Evolutionary conservation across 768 basidiomycete species (phyloP).

Genomic region (Auricularia sp.): DNA sequence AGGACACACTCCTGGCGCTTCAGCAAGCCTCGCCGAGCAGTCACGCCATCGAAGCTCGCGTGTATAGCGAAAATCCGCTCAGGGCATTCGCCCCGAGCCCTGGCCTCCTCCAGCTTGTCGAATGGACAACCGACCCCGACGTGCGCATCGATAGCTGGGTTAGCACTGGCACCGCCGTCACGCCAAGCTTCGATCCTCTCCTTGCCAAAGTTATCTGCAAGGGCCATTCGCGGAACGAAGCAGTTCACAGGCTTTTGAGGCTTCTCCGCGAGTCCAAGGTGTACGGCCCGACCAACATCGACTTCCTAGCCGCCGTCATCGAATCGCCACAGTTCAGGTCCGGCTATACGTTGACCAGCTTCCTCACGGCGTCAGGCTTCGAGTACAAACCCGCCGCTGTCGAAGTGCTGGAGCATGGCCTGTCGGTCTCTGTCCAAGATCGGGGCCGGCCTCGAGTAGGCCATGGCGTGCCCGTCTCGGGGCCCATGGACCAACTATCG

Average conservation of each 20-base stretch:
- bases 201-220: slow-evolving; percentile 51
- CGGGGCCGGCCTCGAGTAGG: slow-evolving; percentile 37
- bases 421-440: slow-evolving; percentile 51
- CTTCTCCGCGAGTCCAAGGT: slow-evolving; percentile 34
- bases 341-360: slow-evolving; percentile 39
- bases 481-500: slow-evolving; percentile 53
- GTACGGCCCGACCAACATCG: slow-evolving; percentile 50
- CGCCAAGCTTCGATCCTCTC: slow-evolving; percentile 41
- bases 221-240: slow-evolving; percentile 34
- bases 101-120: slow-evolving; percentile 50
- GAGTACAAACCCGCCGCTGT: slow-evolving; percentile 33
- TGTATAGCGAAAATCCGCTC: slow-evolving; percentile 55
- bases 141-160: slow-evolving; percentile 55
- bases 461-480: slow-evolving; percentile 50
- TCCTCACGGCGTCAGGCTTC: slow-evolving; percentile 31
- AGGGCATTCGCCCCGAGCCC: slow-evolving; percentile 47
- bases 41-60: slow-evolving; percentile 45
- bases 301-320: slow-evolving; percentile 39
- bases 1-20: neutral
- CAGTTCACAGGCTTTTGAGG: slow-evolving; percentile 30
- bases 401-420: slow-evolving; percentile 42
- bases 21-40: slow-evolving; percentile 4
- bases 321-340: slow-evolving; percentile 26
- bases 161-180: slow-evolving; percentile 34
- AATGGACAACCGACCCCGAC: slow-evolving; percentile 16